phyloP scores from a whole-genome alignment of 164 flowering plant species.

The Vitis labrusca region DNA sequence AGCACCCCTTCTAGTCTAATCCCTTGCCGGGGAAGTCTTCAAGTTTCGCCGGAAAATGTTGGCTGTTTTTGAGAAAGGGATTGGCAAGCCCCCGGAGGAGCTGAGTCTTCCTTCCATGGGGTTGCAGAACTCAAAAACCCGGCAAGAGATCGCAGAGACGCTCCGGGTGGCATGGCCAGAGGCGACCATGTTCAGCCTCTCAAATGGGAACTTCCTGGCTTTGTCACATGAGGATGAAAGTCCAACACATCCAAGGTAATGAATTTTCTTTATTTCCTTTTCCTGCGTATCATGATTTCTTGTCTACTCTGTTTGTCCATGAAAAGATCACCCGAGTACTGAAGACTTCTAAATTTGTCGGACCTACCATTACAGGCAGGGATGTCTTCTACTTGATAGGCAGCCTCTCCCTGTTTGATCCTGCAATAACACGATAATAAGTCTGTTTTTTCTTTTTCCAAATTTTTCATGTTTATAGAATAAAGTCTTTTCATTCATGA shows the following conservation, averaged over 20 bases:
- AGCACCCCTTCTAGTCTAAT: background rate
- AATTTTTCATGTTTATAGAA: no score
- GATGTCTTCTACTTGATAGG: no score
- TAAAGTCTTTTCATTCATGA: no score
- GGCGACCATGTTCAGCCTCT: constrained; percentile 21
- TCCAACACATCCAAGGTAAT: constrained; percentile 38
- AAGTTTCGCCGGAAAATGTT: constrained; percentile 33
- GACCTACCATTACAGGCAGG: no score
- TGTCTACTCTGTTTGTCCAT: no score
- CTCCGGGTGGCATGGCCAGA: constrained; percentile 28
- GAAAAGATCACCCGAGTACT: no score
- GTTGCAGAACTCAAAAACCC: constrained; percentile 11
- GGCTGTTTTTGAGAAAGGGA: constrained; percentile 43
- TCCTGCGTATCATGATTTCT: no score
- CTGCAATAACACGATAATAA: no score
- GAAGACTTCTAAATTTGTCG: no score
- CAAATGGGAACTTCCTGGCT: constrained; percentile 48
- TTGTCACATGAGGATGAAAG: constrained; percentile 30
- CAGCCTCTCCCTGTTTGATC: no score
- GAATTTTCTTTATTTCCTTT: background rate
- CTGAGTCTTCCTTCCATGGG: constrained; percentile 29
- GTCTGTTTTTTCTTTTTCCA: no score
- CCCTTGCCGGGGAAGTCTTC: background rate
- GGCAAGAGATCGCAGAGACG: constrained; percentile 25
- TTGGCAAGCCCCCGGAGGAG: constrained; percentile 46